A percentile compares a stretch with the other conserved stretches of the same genome.
Conservation (phyloP, 73 alveolate genomes). For the Uronychia binucleata region DNA sequence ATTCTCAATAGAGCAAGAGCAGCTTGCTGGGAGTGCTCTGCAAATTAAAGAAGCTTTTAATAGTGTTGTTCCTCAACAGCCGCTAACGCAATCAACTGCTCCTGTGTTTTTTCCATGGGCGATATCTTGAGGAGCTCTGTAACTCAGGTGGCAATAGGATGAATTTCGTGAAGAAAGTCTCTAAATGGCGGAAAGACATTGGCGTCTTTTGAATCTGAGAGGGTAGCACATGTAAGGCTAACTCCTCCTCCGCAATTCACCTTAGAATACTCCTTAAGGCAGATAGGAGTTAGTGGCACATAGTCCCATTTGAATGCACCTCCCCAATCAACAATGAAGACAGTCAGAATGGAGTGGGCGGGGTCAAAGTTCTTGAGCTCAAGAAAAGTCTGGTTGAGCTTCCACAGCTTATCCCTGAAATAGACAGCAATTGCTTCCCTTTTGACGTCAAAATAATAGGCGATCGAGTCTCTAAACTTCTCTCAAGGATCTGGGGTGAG, state of each 20-base stretch:
- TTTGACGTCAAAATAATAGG: background rate
- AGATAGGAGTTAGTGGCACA: too few species aligned
- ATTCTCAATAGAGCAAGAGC: too few species aligned
- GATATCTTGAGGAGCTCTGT: too few species aligned
- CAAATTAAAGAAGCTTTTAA: too few species aligned
- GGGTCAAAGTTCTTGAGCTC: slow-evolving; percentile 1
- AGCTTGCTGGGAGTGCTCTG: too few species aligned
- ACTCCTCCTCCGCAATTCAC: too few species aligned
- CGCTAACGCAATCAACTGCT: too few species aligned
- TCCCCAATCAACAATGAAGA: background rate
- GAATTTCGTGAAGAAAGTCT: background rate
- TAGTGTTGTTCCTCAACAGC: too few species aligned
- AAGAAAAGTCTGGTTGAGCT: background rate
- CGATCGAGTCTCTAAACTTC: background rate
- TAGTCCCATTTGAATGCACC: background rate
- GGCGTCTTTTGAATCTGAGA: too few species aligned
- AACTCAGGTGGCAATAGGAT: background rate
- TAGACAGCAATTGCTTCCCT: background rate
- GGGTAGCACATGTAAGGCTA: too few species aligned
- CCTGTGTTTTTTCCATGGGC: too few species aligned
- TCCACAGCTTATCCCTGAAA: background rate
- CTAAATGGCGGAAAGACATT: background rate
- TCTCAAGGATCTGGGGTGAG: background rate
- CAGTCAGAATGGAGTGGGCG: background rate
- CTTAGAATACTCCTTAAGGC: too few species aligned